A percentile compares a stretch with the other conserved stretches of the same genome.
phyloP scores from a whole-genome alignment of 2,329 filamentous ascomycete species.

The Teratosphaeria zuluensis region DNA sequence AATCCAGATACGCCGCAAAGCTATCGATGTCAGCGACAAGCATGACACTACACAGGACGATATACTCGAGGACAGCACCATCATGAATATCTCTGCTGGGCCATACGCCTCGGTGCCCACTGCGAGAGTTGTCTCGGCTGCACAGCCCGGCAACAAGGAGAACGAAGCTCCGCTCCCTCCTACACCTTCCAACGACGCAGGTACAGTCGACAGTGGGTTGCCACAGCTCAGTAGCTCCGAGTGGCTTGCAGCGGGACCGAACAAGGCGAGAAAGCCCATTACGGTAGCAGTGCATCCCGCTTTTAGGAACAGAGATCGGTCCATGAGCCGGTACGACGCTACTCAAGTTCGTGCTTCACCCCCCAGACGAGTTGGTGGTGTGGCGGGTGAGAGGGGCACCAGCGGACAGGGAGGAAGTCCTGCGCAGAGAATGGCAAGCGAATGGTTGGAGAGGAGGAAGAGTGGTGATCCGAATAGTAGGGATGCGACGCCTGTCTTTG shows the following conservation, averaged over 20 bases:
- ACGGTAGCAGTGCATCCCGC: constrained; percentile 5
- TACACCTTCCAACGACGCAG: not conserved
- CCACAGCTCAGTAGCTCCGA: constrained; percentile 21
- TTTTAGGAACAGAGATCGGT: constrained; percentile 3
- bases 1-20: constrained; percentile 16
- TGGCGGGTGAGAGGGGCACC: not conserved
- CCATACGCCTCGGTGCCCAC: constrained; percentile 19
- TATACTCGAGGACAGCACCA: constrained; percentile 22
- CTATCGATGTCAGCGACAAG: constrained; percentile 9
- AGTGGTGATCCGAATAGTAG: constrained; percentile 3
- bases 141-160: constrained; percentile 10
- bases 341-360: not conserved
- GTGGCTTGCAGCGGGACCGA: constrained; percentile 19
- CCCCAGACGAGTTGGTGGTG: not conserved
- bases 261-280: constrained; percentile 2
- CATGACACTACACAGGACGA: not conserved
- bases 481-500: constrained; percentile 13
- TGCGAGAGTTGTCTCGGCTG: not conserved
- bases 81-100: constrained; percentile 24
- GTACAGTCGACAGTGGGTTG: constrained; percentile 5
- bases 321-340: constrained; percentile 1
- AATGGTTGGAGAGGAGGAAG: constrained; percentile 18
- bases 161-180: constrained; percentile 7
- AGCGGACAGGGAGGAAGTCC: constrained; percentile 1
- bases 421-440: constrained; percentile 19